Conservation (phyloP, 1,284 basidiomycete genomes). For the Filobasidium uniguttulatum region DNA sequence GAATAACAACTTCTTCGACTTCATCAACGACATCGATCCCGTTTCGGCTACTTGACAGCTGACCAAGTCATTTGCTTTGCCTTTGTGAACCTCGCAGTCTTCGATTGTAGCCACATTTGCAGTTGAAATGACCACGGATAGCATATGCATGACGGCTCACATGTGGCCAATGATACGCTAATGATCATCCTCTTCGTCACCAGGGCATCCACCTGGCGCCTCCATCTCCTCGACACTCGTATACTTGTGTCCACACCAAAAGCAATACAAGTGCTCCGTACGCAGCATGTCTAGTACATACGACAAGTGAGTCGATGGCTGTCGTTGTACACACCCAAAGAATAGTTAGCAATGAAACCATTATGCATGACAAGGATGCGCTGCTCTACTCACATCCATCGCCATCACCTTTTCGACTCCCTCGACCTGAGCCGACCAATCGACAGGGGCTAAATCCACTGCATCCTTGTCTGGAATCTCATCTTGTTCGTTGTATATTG, state of each 20-base stretch:
- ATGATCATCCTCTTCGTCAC: slow-evolving; percentile 36
- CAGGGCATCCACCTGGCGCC: slow-evolving; percentile 33
- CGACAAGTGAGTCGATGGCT: slow-evolving; percentile 27
- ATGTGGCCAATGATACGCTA: slow-evolving; percentile 16
- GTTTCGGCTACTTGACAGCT: too few relatives aligned
- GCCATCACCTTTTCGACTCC: slow-evolving; percentile 30
- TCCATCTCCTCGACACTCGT: slow-evolving; percentile 32
- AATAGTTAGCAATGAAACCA: background rate
- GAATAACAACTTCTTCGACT: too few relatives aligned
- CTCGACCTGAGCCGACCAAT: slow-evolving; percentile 26
- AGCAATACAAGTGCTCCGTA: slow-evolving; percentile 33
- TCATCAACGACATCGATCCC: too few relatives aligned
- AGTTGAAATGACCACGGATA: too few relatives aligned
- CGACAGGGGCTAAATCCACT: slow-evolving; percentile 14
- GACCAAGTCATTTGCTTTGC: too few relatives aligned
- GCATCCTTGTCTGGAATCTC: slow-evolving; percentile 7
- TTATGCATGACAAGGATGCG: background rate
- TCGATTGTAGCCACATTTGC: too few relatives aligned
- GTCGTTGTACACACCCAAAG: background rate
- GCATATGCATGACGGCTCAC: too few relatives aligned
- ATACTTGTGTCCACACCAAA: slow-evolving; percentile 34
- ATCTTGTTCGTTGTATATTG: background rate
- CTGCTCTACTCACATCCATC: slow-evolving; percentile 29
- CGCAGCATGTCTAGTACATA: slow-evolving; percentile 31
- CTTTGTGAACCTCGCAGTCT: too few relatives aligned